Evolutionary conservation across 148 eudicot genomes (phyloP).

Genomic region (Camellia lanceoleosa): DNA sequence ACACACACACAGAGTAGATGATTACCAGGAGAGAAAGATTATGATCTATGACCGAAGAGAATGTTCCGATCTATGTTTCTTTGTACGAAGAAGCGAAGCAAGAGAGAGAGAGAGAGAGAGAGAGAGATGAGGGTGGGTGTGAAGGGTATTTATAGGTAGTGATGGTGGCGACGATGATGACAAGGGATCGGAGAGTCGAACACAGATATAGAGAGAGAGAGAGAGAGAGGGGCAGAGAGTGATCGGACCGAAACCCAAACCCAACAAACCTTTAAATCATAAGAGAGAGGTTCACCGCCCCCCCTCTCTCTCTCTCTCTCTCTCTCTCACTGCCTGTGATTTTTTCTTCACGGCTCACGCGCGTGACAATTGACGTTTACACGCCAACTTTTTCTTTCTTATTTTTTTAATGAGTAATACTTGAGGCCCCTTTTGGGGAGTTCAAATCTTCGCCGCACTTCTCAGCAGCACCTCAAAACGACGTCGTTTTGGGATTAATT

Average conservation of each 20-base stretch:
- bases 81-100: neutral
- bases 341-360: too few relatives aligned
- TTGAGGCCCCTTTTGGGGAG: too few relatives aligned
- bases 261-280: neutral
- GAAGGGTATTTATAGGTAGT: too few relatives aligned
- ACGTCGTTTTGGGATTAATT: too few relatives aligned
- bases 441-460: too few relatives aligned
- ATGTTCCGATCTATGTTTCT: slow-evolving; percentile 14
- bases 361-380: too few relatives aligned
- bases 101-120: neutral
- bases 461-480: too few relatives aligned
- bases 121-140: neutral
- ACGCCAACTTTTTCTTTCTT: too few relatives aligned
- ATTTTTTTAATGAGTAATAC: too few relatives aligned
- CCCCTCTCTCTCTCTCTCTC: too few relatives aligned
- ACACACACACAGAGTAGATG: neutral
- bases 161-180: slow-evolving; percentile 6
- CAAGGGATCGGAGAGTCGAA: slow-evolving; percentile 4
- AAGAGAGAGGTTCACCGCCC: too few relatives aligned
- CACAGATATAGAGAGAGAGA: neutral
- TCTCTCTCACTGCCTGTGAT: too few relatives aligned
- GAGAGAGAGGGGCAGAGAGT: neutral
- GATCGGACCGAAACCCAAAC: slow-evolving; percentile 10
- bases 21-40: slow-evolving; percentile 6
- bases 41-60: neutral